These are phyloP conservation scores for Talinum fruticosum DNA, from an alignment of 148 eudicot genomes.

Conservation along the genomic window DNA sequence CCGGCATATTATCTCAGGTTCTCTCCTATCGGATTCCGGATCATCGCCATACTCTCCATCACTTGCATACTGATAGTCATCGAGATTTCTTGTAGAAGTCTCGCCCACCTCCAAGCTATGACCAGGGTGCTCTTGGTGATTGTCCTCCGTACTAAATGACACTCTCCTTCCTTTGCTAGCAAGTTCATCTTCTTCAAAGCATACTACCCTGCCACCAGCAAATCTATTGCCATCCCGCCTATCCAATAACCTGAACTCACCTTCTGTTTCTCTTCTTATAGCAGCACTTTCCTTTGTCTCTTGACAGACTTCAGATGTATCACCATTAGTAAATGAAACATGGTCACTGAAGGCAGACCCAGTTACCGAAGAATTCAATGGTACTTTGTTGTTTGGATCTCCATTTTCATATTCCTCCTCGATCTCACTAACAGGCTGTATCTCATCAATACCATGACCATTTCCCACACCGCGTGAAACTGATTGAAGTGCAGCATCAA, in stretches of 20 bases:
- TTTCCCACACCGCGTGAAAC: constrained; percentile 65
- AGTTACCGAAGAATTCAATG: constrained; percentile 23
- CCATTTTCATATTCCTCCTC: constrained; percentile 56
- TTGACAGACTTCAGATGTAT: constrained; percentile 37
- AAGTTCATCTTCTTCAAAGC: constrained; percentile 64
- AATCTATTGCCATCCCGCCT: constrained; percentile 71
- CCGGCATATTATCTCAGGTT: constrained; percentile 77
- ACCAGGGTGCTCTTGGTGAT: constrained; percentile 37
- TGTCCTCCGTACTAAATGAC: constrained; percentile 73
- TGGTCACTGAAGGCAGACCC: constrained; percentile 23
- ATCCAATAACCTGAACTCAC: constrained; percentile 83
- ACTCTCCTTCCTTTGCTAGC: constrained; percentile 64
- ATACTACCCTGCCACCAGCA: constrained; percentile 60
- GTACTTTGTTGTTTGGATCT: constrained; percentile 20
- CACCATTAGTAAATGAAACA: constrained; percentile 28
- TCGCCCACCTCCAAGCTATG: constrained; percentile 59
- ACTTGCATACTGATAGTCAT: constrained; percentile 56
- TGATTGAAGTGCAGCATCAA: constrained; percentile 87
- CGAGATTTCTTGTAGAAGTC: constrained; percentile 44
- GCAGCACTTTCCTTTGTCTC: constrained; percentile 80
- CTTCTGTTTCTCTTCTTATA: constrained; percentile 90
- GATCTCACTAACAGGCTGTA: constrained; percentile 48
- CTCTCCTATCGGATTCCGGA: constrained; percentile 59
- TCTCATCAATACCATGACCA: constrained; percentile 46
- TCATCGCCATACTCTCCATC: constrained; percentile 69